Conservation (phyloP, 768 basidiomycete species). For the Phaeolepiota aurea region DNA sequence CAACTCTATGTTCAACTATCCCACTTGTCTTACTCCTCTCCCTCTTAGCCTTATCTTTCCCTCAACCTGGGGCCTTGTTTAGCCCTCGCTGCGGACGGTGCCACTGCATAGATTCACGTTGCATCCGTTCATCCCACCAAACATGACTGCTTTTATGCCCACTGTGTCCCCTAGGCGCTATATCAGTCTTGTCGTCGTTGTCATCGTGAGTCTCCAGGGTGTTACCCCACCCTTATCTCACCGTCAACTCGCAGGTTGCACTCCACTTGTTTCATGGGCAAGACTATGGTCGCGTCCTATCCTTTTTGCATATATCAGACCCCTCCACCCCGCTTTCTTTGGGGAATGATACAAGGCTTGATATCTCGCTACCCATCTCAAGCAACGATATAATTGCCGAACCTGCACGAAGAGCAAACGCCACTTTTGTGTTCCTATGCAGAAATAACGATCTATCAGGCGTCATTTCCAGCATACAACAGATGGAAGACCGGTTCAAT, state of each 20-base stretch:
- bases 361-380: background rate
- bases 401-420: slow-evolving; percentile 45
- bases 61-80: too few relatives aligned
- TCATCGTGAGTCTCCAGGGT: slow-evolving; percentile 35
- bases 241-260: background rate
- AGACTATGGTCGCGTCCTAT: background rate
- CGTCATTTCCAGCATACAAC: slow-evolving; percentile 48
- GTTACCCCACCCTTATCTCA: too few relatives aligned
- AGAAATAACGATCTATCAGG: slow-evolving; percentile 45
- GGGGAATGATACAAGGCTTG: background rate
- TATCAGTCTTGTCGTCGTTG: slow-evolving; percentile 34
- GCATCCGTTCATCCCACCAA: background rate
- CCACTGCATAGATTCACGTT: background rate
- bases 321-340: background rate
- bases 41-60: background rate
- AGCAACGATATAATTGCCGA: background rate
- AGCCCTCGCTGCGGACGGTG: background rate
- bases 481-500: slow-evolving; percentile 84
- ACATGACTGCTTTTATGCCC: background rate
- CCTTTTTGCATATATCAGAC: background rate
- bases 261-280: background rate
- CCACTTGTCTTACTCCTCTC: slow-evolving; percentile 14
- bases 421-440: slow-evolving; percentile 72
- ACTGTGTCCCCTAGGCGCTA: slow-evolving; percentile 53
- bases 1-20: slow-evolving; percentile 9